These are phyloP conservation scores for Gnetum montanum DNA, from an alignment of 75 land plant genomes.

Conservation along the genomic window DNA sequence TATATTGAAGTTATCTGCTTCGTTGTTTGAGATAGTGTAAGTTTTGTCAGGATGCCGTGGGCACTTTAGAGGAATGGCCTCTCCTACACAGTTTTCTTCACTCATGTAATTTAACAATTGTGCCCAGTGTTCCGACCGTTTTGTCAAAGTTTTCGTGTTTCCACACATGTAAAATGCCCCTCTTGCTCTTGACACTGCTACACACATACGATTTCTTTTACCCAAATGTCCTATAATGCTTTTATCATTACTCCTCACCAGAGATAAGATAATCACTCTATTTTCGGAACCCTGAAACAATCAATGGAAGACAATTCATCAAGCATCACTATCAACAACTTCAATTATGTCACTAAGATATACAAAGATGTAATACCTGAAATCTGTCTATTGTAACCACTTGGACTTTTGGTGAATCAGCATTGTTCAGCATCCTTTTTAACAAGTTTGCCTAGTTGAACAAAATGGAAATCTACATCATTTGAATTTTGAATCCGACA, in stretches of 20 bases:
- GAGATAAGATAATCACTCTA: conserved; percentile 1
- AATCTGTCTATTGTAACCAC: conserved; percentile 1
- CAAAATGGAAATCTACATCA: too few relatives aligned
- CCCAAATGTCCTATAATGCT: conserved; percentile 16
- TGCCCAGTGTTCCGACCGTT: conserved; percentile 9
- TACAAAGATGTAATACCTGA: conserved; percentile 6
- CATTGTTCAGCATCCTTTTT: not conserved
- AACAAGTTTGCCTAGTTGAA: not conserved
- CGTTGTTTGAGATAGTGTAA: conserved; percentile 3
- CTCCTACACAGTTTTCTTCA: conserved; percentile 5
- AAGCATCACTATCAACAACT: too few relatives aligned
- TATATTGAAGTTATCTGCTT: conserved; percentile 1
- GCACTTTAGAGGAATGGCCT: conserved; percentile 3
- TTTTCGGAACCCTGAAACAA: conserved; percentile 9
- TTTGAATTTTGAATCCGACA: not conserved
- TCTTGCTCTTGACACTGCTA: conserved; percentile 12
- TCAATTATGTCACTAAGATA: too few relatives aligned
- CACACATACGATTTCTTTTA: conserved; percentile 20
- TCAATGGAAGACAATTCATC: too few relatives aligned
- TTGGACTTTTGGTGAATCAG: not conserved
- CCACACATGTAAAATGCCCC: conserved; percentile 11
- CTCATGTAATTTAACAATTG: not conserved
- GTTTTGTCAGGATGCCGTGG: conserved; percentile 11
- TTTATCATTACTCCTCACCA: conserved; percentile 9
- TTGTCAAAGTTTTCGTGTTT: not conserved